Evolutionary conservation across 352 stramenopile species (phyloP), one percentile per base, ranked within the genome.

Genomic region (Plasmopara halstedii): DNA sequence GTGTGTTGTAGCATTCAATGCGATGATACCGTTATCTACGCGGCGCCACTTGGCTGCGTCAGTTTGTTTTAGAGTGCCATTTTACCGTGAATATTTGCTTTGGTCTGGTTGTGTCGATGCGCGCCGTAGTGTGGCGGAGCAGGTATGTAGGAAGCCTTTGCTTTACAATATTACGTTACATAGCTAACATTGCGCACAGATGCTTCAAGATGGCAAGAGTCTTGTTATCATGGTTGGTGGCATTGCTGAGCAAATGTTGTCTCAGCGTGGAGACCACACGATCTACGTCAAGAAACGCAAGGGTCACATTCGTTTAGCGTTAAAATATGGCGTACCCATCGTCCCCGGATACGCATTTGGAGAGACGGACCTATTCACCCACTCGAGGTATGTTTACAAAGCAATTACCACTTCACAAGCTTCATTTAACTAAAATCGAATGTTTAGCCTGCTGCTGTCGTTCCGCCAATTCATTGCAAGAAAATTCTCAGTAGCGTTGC

Each of bases 211-310:
- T 40, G 77, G 70, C 39, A 86, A 88, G 59, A 89, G 74, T 50
- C 49, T 88, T 34, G 75, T 87, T 18, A 93, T 91, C 27, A 42
- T 90, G 13, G 76, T 93, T 29, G 79, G 81, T 3, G 78, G 79
- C 23, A 88, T 89, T 58, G 55, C 73, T 13, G 81, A 93, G 71
- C 78, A 93, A 57, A 88, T 93, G 79, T 50, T 90, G 17, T 80
- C 78, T 33, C 53, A 85, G 44, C 64, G 62, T 13, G 68, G 73
- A 25, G 68, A 90, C 33, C 81, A 93, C 32, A 76, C 65, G 20
- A 69, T 93, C 40, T 88, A 87, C 59, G 70, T 76, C 45, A 82
- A 83, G 48, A 75, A 87, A 39, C 74, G 82, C 55, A 93, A 91
- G 50, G 79, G 82, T n/a, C 77, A 88, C 43, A 71, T 90, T 37